phyloP scores from a whole-genome alignment of 1,139 yeast species.

The Pichia sp. region DNA sequence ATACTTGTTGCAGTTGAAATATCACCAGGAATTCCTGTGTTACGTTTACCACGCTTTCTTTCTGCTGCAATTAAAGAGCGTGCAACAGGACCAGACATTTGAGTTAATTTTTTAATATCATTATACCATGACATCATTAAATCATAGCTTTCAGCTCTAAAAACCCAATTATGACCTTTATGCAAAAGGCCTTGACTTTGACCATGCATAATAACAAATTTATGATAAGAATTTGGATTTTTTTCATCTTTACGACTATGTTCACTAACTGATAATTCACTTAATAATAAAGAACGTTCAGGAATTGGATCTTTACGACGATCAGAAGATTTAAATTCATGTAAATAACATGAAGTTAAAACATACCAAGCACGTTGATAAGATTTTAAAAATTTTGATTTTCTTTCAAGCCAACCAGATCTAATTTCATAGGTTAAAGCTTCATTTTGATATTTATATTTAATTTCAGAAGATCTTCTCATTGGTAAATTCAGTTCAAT shows the following conservation, averaged over 20 bases:
- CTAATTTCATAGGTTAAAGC: slow-evolving; percentile 67
- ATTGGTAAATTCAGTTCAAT: slow-evolving; percentile 69
- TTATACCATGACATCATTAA: slow-evolving; percentile 80
- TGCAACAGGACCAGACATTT: slow-evolving; percentile 49
- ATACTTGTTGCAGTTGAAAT: slow-evolving; percentile 13
- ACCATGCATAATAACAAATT: slow-evolving; percentile 74
- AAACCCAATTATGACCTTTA: slow-evolving; percentile 88
- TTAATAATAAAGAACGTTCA: slow-evolving; percentile 75
- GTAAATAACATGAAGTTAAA: slow-evolving; percentile 78
- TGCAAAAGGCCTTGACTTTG: slow-evolving; percentile 56
- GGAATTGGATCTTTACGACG: slow-evolving; percentile 82
- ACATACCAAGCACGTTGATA: slow-evolving; percentile 91
- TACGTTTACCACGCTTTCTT: slow-evolving; percentile 26
- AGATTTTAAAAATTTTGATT: slow-evolving; percentile 84
- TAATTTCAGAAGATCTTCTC: slow-evolving; percentile 57
- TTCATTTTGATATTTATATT: slow-evolving; percentile 63
- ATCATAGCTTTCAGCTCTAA: slow-evolving; percentile 74
- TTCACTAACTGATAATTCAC: slow-evolving; percentile 75
- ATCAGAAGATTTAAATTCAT: slow-evolving; percentile 83
- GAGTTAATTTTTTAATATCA: slow-evolving; percentile 63
- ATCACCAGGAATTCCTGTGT: slow-evolving; percentile 12
- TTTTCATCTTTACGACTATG: slow-evolving; percentile 69
- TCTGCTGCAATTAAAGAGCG: slow-evolving; percentile 38
- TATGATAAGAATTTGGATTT: slow-evolving; percentile 54
- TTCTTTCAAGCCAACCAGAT: slow-evolving; percentile 78